Conservation (phyloP, 1,284 basidiomycete species). For the Fomitopsis schrenkii region DNA sequence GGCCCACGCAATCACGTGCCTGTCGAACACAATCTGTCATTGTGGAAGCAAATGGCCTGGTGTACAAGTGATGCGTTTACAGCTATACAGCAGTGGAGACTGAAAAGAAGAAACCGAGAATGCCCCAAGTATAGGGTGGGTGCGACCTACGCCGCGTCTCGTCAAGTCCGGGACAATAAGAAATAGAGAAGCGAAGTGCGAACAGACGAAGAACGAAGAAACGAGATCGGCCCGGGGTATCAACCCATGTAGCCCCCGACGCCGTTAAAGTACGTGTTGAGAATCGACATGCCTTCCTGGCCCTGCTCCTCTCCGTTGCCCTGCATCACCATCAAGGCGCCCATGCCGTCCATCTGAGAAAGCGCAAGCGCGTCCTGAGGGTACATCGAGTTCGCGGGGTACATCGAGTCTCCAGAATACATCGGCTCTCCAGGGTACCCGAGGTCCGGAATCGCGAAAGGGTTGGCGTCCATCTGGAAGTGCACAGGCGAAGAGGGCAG, state of each 20-base stretch:
- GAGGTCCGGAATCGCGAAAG: background rate
- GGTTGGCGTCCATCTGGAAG: background rate
- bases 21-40: background rate
- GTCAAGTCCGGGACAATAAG: background rate
- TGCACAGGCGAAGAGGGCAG: background rate
- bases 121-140: too few species aligned
- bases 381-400: background rate
- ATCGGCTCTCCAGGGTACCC: background rate
- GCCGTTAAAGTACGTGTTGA: background rate
- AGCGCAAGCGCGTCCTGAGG: background rate
- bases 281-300: background rate
- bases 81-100: too few species aligned
- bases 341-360: background rate
- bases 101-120: too few species aligned
- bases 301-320: background rate
- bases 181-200: background rate
- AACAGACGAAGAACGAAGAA: constrained; percentile 3
- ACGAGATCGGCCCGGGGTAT: constrained; percentile 5
- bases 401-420: background rate
- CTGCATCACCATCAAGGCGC: background rate
- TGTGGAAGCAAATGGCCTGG: too few species aligned
- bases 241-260: background rate
- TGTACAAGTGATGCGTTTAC: too few species aligned
- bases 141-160: background rate
- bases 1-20: background rate